phyloP scores from a whole-genome alignment of 495 filamentous ascomycete species.

The Aspergillus wentii region DNA sequence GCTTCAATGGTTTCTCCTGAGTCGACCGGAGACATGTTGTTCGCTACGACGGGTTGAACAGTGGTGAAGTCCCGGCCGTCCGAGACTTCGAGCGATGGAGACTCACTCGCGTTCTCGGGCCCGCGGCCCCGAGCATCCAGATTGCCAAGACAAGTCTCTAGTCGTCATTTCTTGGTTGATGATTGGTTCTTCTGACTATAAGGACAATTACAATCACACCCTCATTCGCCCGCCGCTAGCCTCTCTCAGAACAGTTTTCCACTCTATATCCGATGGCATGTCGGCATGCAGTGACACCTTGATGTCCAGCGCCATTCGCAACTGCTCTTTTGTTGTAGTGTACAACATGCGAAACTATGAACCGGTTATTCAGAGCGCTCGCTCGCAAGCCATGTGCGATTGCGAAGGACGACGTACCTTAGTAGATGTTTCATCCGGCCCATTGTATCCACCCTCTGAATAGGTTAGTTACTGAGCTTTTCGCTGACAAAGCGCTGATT shows the following conservation, averaged over 20 bases:
- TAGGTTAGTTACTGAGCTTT: too few species aligned
- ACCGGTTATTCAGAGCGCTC: too few species aligned
- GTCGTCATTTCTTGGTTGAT: slow-evolving; percentile 2
- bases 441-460: too few species aligned
- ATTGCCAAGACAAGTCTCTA: slow-evolving; percentile 2
- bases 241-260: slow-evolving; percentile 58
- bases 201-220: too few species aligned
- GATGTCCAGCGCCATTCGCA: slow-evolving; percentile 70
- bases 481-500: too few species aligned
- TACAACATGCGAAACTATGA: slow-evolving; percentile 64
- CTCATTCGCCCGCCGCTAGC: slow-evolving; percentile 72
- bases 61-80: not conserved
- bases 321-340: slow-evolving; percentile 78
- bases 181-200: not conserved
- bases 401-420: too few species aligned
- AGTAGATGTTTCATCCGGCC: too few species aligned
- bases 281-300: slow-evolving; percentile 77
- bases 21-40: not conserved
- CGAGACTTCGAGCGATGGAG: too few species aligned
- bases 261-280: slow-evolving; percentile 74
- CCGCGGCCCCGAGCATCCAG: not conserved
- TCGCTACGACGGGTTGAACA: not conserved
- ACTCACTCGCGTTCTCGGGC: not conserved
- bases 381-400: too few species aligned
- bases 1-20: slow-evolving; percentile 5